phyloP scores from a whole-genome alignment of 2,329 filamentous ascomycete genomes.

The Paraphaeosphaeria sporulosa region DNA sequence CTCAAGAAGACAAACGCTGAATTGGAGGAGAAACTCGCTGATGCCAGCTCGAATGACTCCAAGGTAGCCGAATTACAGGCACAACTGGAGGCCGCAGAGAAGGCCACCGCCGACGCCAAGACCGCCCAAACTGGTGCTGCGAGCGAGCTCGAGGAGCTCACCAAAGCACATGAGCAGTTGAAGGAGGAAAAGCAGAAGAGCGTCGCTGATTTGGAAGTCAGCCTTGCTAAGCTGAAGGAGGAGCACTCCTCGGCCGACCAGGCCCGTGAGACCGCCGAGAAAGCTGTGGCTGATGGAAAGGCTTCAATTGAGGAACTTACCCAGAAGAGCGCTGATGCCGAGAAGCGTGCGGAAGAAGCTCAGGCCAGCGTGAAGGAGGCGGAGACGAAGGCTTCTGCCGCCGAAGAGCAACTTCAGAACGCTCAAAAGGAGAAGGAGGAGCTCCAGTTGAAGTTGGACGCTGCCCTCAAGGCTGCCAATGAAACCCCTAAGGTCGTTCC shows the following conservation, averaged over 20 bases:
- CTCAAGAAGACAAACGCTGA: slow-evolving; percentile 10
- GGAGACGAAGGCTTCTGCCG: slow-evolving; percentile 3
- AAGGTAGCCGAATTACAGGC: slow-evolving; percentile 2
- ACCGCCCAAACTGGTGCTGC: slow-evolving; percentile 4
- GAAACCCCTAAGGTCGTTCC: slow-evolving; percentile 8
- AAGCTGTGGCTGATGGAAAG: slow-evolving; percentile 9
- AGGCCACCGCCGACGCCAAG: background rate
- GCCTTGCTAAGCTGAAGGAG: slow-evolving; percentile 6
- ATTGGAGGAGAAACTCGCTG: background rate
- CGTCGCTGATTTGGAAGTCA: slow-evolving; percentile 44
- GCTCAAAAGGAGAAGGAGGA: slow-evolving; percentile 15
- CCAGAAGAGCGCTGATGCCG: slow-evolving; percentile 10
- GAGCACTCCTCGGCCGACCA: slow-evolving; percentile 1
- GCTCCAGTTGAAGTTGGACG: slow-evolving; percentile 19
- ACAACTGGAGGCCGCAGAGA: slow-evolving; percentile 1
- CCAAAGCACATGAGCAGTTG: background rate
- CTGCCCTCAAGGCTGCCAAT: slow-evolving; percentile 16
- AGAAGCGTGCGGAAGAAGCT: slow-evolving; percentile 12
- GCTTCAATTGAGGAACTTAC: slow-evolving; percentile 3
- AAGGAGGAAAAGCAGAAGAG: slow-evolving; percentile 5
- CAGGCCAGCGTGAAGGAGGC: slow-evolving; percentile 10
- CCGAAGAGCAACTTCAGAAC: slow-evolving; percentile 8
- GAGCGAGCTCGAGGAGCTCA: slow-evolving; percentile 9
- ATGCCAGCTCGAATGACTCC: slow-evolving; percentile 3
- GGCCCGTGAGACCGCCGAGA: slow-evolving; percentile 4